These are phyloP conservation scores for Spathaspora hagerdaliae DNA, from an alignment of 805 yeast genomes.

Conservation along the genomic window DNA sequence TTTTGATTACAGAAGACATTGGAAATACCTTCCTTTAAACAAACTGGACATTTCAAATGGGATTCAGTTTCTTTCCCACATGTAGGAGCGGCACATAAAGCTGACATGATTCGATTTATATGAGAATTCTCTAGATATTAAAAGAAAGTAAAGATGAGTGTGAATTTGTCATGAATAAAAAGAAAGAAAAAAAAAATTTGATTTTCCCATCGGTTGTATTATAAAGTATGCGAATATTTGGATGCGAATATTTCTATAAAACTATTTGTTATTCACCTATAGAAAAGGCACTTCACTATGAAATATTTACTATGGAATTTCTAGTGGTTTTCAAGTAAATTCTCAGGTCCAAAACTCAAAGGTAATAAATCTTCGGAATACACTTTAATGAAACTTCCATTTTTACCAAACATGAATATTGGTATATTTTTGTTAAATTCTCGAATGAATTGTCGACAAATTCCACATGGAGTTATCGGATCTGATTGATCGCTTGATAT, in stretches of 20 bases:
- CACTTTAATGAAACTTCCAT: slow-evolving; percentile 44
- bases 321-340: slow-evolving; percentile 14
- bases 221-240: too few relatives aligned
- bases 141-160: too few relatives aligned
- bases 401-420: slow-evolving; percentile 62
- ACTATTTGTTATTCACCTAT: too few relatives aligned
- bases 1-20: slow-evolving; percentile 75
- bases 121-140: too few relatives aligned
- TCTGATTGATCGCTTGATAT: slow-evolving; percentile 56
- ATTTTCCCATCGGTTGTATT: too few relatives aligned
- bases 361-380: slow-evolving; percentile 70
- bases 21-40: slow-evolving; percentile 66
- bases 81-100: slow-evolving; percentile 66
- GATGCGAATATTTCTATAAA: too few relatives aligned
- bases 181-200: too few relatives aligned
- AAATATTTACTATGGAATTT: too few relatives aligned
- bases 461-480: slow-evolving; percentile 85
- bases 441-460: slow-evolving; percentile 84
- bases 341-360: slow-evolving; percentile 80
- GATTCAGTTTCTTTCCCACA: slow-evolving; percentile 83
- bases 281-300: too few relatives aligned
- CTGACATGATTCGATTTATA: slow-evolving; percentile 5
- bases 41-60: slow-evolving; percentile 82
- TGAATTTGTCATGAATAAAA: too few relatives aligned
- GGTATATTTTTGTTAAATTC: slow-evolving; percentile 67